A percentile compares a stretch with the other conserved stretches of the same genome.
Evolutionary conservation across 495 filamentous ascomycete species (phyloP).

Genomic region (Daldinia childiae): DNA sequence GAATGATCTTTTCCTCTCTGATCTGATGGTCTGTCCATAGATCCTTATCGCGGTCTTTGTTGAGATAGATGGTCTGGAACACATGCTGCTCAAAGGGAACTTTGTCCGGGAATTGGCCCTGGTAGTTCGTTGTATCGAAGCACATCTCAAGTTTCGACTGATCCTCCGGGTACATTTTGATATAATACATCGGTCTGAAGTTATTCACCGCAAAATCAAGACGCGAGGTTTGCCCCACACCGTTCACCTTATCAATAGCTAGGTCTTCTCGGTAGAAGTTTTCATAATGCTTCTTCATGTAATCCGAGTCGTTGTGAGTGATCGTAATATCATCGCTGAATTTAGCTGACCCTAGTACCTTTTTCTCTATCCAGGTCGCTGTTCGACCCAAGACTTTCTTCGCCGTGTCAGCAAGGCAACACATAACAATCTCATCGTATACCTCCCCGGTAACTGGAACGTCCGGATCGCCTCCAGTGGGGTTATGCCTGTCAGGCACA

Average conservation of each 20-base stretch:
- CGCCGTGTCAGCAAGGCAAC: constrained; percentile 78
- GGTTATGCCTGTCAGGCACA: constrained; percentile 47
- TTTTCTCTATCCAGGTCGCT: constrained; percentile 70
- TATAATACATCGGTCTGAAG: constrained; percentile 86
- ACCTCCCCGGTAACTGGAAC: constrained; percentile 51
- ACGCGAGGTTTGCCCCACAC: constrained; percentile 47
- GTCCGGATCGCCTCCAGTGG: constrained; percentile 49
- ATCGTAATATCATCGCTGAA: constrained; percentile 87
- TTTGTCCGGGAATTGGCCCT: constrained; percentile 72
- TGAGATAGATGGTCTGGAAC: constrained; percentile 85
- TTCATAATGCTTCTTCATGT: constrained; percentile 82
- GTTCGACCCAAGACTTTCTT: constrained; percentile 70
- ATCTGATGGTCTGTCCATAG: constrained; percentile 81
- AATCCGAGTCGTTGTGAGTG: constrained; percentile 78
- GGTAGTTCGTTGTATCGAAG: constrained; percentile 87
- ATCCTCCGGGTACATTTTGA: constrained; percentile 71
- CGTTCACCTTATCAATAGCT: constrained; percentile 38
- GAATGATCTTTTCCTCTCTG: constrained; percentile 72
- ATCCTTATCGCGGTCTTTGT: constrained; percentile 66
- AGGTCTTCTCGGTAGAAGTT: constrained; percentile 64
- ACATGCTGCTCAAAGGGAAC: constrained; percentile 67
- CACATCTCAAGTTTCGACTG: constrained; percentile 82
- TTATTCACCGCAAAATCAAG: constrained; percentile 50
- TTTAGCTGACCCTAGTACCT: constrained; percentile 75
- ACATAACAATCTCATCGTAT: constrained; percentile 80